Base-by-base conservation (phyloP, 2,329 filamentous ascomycete species). In the Cadophora sp. region DNA sequence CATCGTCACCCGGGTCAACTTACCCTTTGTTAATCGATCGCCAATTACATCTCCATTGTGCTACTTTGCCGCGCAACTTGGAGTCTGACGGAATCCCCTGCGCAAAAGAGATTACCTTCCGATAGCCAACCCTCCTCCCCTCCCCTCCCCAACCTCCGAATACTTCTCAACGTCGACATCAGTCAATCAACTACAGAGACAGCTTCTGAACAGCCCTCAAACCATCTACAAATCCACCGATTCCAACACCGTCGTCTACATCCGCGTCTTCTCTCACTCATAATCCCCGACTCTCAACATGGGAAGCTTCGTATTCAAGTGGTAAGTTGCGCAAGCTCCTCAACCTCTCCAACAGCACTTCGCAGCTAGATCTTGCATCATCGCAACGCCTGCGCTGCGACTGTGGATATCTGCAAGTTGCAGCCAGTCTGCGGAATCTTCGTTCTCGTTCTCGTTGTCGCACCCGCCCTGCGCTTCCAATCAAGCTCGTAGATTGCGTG, bases 281-380 rank as follows among this genome's bases (percentile, higher is more conserved):
- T 20, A 43, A 55, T n/a, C 11, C 9, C 6, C 62, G 51, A 22
- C 16, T 22, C 22, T 18, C 68, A 74, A 59, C 24, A 79, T 78
- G 77, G 77, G 77, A 59, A 77, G 70, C 68, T 79, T 78, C 66
- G 70, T 78, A 51, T 79, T 79, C 70, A 77, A 75, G 67, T 79
- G 78, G 78, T 79, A 72, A 48, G 75, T 55, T 24, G 22, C 11
- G 9, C 48, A 51, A 27, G 14, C 33, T 41, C 53, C 33, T 36
- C n/a, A 55, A 30, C 50, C 33, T 41, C 53, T 18, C 13, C 22
- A 45, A 24, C 22, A 13, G 56, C 51, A n/a, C 30, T 30, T 9
- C 51, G 16, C 11, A 39, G 13, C 30, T 9, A 39, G 30, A n/a
- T 56, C 14, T n/a, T 5, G 4, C 47, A 18, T 56, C 51, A 39